These are phyloP conservation scores for rapeseed (Brassica napus) DNA, from an alignment of 345 rosid species.

Conservation along the genomic window Da-Ae NC_063436.1:24966501-24967000, in stretches of 20 bases:
- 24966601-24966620: slow-evolving; percentile 53
- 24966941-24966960: slow-evolving; percentile 35
- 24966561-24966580: background rate
- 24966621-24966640: slow-evolving; percentile 57
- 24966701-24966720: slow-evolving; percentile 85
- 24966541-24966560: background rate
- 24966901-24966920: slow-evolving; percentile 56
- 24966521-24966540: slow-evolving; percentile 49
- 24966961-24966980: slow-evolving; percentile 43
- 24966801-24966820: background rate
- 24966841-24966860: slow-evolving; percentile 61
- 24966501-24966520: slow-evolving; percentile 73
- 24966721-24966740: slow-evolving; percentile 46
- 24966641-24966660: slow-evolving; percentile 57
- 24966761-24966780: background rate
- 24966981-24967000: slow-evolving; percentile 47
- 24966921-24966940: slow-evolving; percentile 49
- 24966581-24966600: background rate
- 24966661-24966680: slow-evolving; percentile 62
- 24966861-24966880: slow-evolving; percentile 57
- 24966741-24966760: background rate
- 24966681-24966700: slow-evolving; percentile 62
- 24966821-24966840: slow-evolving; percentile 69
- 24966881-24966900: slow-evolving; percentile 67
- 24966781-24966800: background rate